Base-by-base conservation (phyloP, 352 stramenopile genomes). In the Phytophthora sp. region DNA sequence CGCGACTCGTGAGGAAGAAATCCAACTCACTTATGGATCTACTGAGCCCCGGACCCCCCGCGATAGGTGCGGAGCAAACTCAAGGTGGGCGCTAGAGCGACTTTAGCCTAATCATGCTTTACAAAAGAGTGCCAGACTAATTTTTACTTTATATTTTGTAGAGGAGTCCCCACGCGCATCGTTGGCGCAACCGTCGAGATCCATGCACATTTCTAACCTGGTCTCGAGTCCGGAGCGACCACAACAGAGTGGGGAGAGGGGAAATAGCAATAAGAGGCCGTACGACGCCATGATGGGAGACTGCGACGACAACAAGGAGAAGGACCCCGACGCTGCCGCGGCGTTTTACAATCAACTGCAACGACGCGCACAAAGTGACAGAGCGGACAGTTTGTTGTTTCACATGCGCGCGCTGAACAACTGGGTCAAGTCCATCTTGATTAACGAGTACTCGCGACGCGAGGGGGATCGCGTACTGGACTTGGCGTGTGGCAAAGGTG, bases 401-500 rank as follows among this genome's bases (percentile, higher is more conserved):
- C 97, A 99, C 78, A 98, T 99, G 89, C 86, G 96, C 31, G 84
- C 91, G 23, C 96, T 99, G 67, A 99, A 99, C 82, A 99, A 99
- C 74, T 99, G 97, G 96, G 93, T 99, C 30, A 99, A 99, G 74
- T 95, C 93, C 16, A 96, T 97, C 15, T 84, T 98, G 66, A 98
- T 99, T 67, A 89, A 90, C 61, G 93, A 98, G 62, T 91, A 79
- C 57, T 88, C 85, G 11, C 75, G 84, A 56, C 84, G 75, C 12
- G 84, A 91, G 41, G 69, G 65, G 4, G 79, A 99, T 24, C 75
- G 88, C 23, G 91, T 99, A 26, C 74, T 99, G 52, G 98, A 99
- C 72, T 88, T 99, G 26, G 98, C 96, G 5, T 99, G 97, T 71
- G 98, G 98, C 16, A 99, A 99, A 71, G 98, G 98, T 58, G 98